phyloP scores from a whole-genome alignment of 139 green algal genomes.

The Yamagishiella unicocca region DNA sequence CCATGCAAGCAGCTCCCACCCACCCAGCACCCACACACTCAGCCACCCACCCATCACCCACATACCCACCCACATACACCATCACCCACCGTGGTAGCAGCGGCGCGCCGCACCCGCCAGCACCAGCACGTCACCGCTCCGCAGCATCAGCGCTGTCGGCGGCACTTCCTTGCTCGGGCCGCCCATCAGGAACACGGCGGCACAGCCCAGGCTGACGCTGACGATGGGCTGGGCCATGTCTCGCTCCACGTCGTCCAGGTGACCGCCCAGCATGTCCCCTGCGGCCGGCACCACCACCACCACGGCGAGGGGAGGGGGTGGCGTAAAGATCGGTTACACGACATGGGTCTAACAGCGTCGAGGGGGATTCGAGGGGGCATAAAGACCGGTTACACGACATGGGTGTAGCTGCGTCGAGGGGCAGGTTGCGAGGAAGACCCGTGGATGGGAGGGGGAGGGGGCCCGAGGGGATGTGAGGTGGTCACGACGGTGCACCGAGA shows the following conservation, averaged over 20 bases:
- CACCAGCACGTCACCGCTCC: constrained; percentile 87
- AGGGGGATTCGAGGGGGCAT: too few species aligned
- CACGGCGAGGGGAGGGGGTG: too few species aligned
- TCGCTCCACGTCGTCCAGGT: constrained; percentile 90
- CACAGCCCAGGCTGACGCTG: constrained; percentile 84
- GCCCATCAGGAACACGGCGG: constrained; percentile 91
- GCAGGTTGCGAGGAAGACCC: too few species aligned
- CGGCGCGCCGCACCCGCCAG: constrained; percentile 73
- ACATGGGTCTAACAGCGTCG: too few species aligned
- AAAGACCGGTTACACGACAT: too few species aligned
- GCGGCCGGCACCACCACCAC: too few species aligned
- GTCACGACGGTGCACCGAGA: too few species aligned
- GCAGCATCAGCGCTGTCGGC: constrained; percentile 83
- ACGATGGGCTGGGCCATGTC: constrained; percentile 88
- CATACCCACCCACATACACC: neutral
- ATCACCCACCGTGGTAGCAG: constrained; percentile 79
- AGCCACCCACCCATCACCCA: neutral
- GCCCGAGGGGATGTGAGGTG: too few species aligned
- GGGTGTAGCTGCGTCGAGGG: too few species aligned
- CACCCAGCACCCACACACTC: neutral
- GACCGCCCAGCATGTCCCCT: constrained; percentile 87
- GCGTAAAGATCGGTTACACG: too few species aligned
- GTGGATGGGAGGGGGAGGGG: too few species aligned
- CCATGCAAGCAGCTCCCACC: neutral
- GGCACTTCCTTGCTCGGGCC: constrained; percentile 65